Percentiles rank a stretch among this genome's conserved stretches.
These are phyloP conservation scores for Ampelomyces quisqualis DNA, from an alignment of 2,329 filamentous ascomycete species.

Conservation along the genomic window DNA sequence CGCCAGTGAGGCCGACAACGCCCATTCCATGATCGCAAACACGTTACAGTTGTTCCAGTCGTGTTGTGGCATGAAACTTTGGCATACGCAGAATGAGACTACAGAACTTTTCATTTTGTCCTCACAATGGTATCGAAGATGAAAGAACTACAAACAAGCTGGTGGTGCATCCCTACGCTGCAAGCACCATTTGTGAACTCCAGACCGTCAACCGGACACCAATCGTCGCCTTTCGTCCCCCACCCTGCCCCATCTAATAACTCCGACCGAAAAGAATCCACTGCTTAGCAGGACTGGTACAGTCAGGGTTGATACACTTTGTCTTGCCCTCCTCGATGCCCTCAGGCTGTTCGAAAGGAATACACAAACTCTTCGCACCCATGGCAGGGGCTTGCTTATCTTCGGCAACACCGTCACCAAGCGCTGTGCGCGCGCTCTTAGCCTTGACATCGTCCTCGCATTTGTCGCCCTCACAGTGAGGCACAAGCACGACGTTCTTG, in stretches of 20 bases:
- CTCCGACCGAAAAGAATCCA: conserved; percentile 87
- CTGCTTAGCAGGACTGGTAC: conserved; percentile 70
- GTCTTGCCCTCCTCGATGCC: conserved; percentile 77
- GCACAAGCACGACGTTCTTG: conserved; percentile 91
- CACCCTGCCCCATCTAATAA: conserved; percentile 29
- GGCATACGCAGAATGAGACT: background rate
- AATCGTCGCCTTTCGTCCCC: conserved; percentile 2
- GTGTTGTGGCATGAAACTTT: too few species aligned
- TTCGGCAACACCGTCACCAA: conserved; percentile 67
- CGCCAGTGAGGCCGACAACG: too few species aligned
- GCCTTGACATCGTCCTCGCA: conserved; percentile 97
- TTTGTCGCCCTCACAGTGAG: conserved; percentile 78
- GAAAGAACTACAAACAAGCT: conserved; percentile 6
- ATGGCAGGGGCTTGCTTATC: conserved; percentile 73
- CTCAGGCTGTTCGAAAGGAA: conserved; percentile 83
- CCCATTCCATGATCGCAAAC: too few species aligned
- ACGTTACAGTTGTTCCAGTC: too few species aligned
- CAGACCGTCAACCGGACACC: conserved; percentile 23
- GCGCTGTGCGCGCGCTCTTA: conserved; percentile 74
- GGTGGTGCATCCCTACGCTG: conserved; percentile 12
- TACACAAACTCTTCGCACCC: conserved; percentile 75
- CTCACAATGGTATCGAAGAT: conserved; percentile 7
- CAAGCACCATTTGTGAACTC: conserved; percentile 19
- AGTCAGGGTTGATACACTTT: conserved; percentile 90
- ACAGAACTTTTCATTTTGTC: conserved; percentile 2